Base-by-base conservation (phyloP, 768 basidiomycete genomes). In the Russula sp. region DNA sequence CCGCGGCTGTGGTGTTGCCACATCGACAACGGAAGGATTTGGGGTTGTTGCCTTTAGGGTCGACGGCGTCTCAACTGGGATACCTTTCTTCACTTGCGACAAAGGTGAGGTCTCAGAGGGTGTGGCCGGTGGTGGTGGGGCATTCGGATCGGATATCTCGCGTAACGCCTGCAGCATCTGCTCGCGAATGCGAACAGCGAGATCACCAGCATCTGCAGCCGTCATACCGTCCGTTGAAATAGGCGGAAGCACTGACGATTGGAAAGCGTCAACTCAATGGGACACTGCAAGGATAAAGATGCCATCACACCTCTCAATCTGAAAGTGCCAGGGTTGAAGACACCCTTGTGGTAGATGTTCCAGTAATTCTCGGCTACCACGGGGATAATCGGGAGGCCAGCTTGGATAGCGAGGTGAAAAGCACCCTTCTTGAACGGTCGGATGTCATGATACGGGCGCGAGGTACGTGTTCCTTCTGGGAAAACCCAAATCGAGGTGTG, bases 351-450 rank as follows among this genome's bases (percentile, higher is more conserved):
- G 73, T 97, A 98, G 51, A 96, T 68, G 65, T 83, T 76, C 82
- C 91, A 91, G 73, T 98, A 99, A 74, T 98, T 98, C 77, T 98
- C 94, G 56, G 86, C 85, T 2, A 98, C 87, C 56, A 99, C 82
- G 6, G 97, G 96, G 35, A 91, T 82, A 70, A 99, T 87, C 6
- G 97, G 96, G 51, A 98, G 82, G 35, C 89, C 85, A 13, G 92
- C 86, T 75, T 94, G 87, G 31, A 98, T 81, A 34, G 97, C 97
- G 55, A 98, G 82, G 72, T 98, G 94, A 80, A 98, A 98, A 3
- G 94, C 95, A 45, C 97, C 97, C 75, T 98, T 99, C 80, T 99
- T 99, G 79, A 99, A 87, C 3, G 92, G 88, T 6, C 90, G 79
- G 72, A 99, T 75, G 37, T 83, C 80, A 8, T 88, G 82, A 37